Evolutionary conservation across 2,329 filamentous ascomycete genomes (phyloP), one percentile per base, ranked within the genome.

Genomic region (Nothophoma quercina): DNA sequence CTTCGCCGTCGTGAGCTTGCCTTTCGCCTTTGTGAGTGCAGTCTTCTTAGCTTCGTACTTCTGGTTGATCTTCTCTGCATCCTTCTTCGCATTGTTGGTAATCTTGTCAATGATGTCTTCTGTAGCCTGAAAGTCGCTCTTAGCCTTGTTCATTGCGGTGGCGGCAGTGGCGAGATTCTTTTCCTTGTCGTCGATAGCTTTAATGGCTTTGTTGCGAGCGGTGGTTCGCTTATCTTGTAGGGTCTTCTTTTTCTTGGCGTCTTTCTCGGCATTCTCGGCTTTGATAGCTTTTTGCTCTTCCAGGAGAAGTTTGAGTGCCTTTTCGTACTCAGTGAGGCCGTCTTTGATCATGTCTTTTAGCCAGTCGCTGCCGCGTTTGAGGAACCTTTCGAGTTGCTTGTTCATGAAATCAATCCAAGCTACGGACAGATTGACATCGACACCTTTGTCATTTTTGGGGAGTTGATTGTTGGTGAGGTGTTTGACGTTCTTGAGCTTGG

Each of bases 231-330:
- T 41, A 29, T 18, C n/a, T 41, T 41, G 38, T 28, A 41, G 38
- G n/a, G 38, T 28, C n/a, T 41, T 41, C 38, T 41, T 41, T 38
- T 41, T 41, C 22, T 41, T 28, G 38, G 38, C 38, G 23, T 41
- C 23, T 41, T 41, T 41, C 38, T 30, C 34, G 34, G 18, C 18
- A 22, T 41, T 29, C 25, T 41, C 38, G 25, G n/a, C 16, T 13
- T 28, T 41, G n/a, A 19, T 28, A 18, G 23, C 38, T 41, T 29
- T 18, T 29, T 30, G 15, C 25, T 21, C 25, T 29, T 41, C 16
- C 25, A n/a, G 3, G 15, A 41, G 25, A 29, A 41, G 15, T 8
- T 3, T 16, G 25, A 41, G 38, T 15, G 23, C 38, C 23, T 38
- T 15, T 46, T 38, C 13, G 22, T 29, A 38, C 21, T 26, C 21